phyloP scores from a whole-genome alignment of 2,329 filamentous ascomycete genomes.

The Hymenoscyphus fructigenus region DNA sequence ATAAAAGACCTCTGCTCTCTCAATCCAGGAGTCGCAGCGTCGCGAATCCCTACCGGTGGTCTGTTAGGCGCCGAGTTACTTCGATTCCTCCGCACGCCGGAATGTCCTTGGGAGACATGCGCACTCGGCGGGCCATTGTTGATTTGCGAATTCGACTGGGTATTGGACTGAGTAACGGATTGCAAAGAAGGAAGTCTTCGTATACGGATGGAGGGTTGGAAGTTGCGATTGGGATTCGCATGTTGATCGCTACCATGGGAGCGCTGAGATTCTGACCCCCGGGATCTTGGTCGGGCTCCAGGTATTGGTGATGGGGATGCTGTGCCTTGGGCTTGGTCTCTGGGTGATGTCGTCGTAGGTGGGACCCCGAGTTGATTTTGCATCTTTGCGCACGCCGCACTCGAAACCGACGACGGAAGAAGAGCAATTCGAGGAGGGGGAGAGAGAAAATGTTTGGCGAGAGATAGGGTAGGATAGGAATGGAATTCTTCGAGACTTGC shows the following conservation, averaged over 20 bases:
- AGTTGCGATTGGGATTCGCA: neutral
- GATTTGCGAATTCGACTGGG: constrained; percentile 2
- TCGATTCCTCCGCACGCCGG: constrained; percentile 18
- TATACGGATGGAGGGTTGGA: constrained; percentile 12
- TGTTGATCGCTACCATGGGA: neutral
- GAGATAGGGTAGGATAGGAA: neutral
- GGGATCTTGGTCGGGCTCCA: neutral
- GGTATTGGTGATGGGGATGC: neutral
- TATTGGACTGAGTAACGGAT: neutral
- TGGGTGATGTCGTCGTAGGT: neutral
- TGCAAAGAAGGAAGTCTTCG: constrained; percentile 5
- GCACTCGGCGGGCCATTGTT: neutral
- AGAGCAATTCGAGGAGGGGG: neutral
- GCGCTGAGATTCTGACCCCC: neutral
- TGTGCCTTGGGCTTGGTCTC: neutral
- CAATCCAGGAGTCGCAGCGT: neutral
- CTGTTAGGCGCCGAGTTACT: constrained; percentile 25
- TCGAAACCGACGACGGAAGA: neutral
- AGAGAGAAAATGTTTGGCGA: neutral
- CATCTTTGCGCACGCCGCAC: neutral
- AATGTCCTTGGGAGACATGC: neutral
- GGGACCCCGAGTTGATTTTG: neutral
- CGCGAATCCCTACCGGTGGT: constrained; percentile 5
- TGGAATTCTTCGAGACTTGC: neutral
- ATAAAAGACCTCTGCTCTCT: constrained; percentile 11